Evolutionary conservation across 306 rosid species (phyloP).

Genomic region (Casuarina glauca): DNA sequence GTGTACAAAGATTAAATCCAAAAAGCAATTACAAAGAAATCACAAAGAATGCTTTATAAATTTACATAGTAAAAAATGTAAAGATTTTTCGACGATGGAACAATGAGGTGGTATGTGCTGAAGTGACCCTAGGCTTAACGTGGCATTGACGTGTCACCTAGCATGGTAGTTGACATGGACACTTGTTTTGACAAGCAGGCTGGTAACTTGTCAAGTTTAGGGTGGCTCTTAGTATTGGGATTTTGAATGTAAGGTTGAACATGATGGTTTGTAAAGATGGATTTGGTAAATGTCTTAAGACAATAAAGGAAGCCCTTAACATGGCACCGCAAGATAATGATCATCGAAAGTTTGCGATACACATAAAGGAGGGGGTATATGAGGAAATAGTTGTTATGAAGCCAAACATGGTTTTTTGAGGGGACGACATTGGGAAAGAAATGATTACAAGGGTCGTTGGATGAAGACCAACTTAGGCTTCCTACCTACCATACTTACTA

Average conservation of each 20-base stretch:
- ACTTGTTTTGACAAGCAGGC: no score
- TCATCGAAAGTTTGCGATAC: conserved; percentile 51
- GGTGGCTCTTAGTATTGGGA: no score
- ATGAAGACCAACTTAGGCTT: conserved; percentile 59
- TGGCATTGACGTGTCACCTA: no score
- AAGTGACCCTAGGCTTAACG: no score
- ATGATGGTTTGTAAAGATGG: conserved; percentile 64
- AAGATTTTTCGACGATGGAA: no score
- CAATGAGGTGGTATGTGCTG: no score
- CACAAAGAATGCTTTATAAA: no score
- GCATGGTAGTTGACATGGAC: no score
- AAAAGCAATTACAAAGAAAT: no score
- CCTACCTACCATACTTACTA: conserved; percentile 63
- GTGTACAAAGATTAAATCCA: no score
- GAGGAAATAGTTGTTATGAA: conserved; percentile 79
- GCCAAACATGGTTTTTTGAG: conserved; percentile 67
- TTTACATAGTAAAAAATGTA: no score
- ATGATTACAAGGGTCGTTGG: conserved; percentile 52
- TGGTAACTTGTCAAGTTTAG: no score
- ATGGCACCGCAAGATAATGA: conserved; percentile 46
- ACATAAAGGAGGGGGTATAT: conserved; percentile 67
- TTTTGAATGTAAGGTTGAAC: conserved; percentile 29
- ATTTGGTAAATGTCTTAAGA: conserved; percentile 35
- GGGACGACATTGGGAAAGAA: conserved; percentile 74
- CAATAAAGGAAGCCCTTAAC: conserved; percentile 76